Base-by-base conservation (phyloP, 176 grass and related monocot genomes). In the Hsuehochloa calcarea region DNA sequence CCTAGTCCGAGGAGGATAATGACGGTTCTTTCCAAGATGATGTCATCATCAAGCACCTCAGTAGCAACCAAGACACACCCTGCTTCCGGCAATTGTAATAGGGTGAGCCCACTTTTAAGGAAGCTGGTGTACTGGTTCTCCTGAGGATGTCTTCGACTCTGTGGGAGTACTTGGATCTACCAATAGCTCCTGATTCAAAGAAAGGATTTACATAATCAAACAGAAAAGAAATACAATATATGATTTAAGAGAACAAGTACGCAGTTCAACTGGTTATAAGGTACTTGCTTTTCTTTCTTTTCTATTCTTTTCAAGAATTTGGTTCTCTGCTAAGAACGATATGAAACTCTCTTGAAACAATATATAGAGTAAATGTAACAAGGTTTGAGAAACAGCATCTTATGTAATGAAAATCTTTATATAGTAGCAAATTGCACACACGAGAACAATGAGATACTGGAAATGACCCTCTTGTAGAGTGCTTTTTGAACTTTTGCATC, bases 51-150 rank as follows among this genome's bases (percentile, higher is more conserved):
- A 19, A 99, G 93, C n/a, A 80, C 88, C 67, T 99, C 89, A 12
- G 93, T 96, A 65, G 96, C 91, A 72, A 99, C 87, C 82, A 96
- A 65, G 40, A 99, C 75, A 56, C 93, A 99, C 49, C 96, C 93
- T 54, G 87, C 90, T 40, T 99, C 96, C 12, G 90, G 93, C 90
- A 94, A 94, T 80, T 29, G 96, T 65, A 43, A 97, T 96, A 47
- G 93, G 74, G 39, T 99, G 96, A 78, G 93, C 96, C 93, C 96
- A 99, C 78, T 92, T 88, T 26, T 87, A 77, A 74, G 90, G 89
- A 79, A 92, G 88, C 52, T 87, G 54, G 10, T 74, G 66, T 55
- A 14, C 50, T 59, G 75, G 65, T 55, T 78, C 83, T 74, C 47
- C 61, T 4, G 83, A 69, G 5, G 88, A 71, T 16, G 44, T 10